A percentile compares a stretch with the other conserved stretches of the same genome.
phyloP scores from a whole-genome alignment of 2,329 filamentous ascomycete species.

The Penicillium paneum region DNA sequence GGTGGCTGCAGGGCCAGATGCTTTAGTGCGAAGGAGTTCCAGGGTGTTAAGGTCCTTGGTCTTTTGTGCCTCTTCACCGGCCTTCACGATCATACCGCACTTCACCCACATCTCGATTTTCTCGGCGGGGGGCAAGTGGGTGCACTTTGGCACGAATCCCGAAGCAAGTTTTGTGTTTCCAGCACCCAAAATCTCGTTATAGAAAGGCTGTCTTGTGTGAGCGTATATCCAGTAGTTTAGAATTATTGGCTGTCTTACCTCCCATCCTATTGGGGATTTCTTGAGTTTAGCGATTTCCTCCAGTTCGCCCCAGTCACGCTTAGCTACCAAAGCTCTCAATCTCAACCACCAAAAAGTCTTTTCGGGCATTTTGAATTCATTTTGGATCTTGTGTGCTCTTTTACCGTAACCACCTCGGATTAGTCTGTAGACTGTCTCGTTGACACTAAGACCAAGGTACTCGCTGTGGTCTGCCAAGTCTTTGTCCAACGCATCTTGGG shows the following conservation, averaged over 20 bases:
- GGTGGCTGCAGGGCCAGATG: constrained; percentile 63
- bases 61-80: constrained; percentile 86
- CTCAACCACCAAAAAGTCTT: constrained; percentile 86
- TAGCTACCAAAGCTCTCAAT: constrained; percentile 81
- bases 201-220: constrained; percentile 68
- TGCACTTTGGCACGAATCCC: constrained; percentile 84
- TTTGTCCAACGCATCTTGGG: constrained; percentile 82
- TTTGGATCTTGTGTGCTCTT: constrained; percentile 80
- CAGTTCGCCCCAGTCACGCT: constrained; percentile 87
- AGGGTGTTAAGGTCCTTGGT: constrained; percentile 74
- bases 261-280: constrained; percentile 94
- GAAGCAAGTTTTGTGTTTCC: constrained; percentile 85
- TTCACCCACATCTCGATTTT: constrained; percentile 92
- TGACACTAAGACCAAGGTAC: constrained; percentile 80
- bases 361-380: constrained; percentile 89
- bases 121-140: constrained; percentile 63
- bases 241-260: constrained; percentile 56
- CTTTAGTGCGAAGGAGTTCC: constrained; percentile 69
- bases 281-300: constrained; percentile 73
- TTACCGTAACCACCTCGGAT: constrained; percentile 78
- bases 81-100: constrained; percentile 83
- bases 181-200: constrained; percentile 80
- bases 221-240: constrained; percentile 18
- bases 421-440: constrained; percentile 88
- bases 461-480: constrained; percentile 63